Base-by-base conservation (phyloP, 1,139 yeast species). In the Saccharomyces pastorianus region DNA sequence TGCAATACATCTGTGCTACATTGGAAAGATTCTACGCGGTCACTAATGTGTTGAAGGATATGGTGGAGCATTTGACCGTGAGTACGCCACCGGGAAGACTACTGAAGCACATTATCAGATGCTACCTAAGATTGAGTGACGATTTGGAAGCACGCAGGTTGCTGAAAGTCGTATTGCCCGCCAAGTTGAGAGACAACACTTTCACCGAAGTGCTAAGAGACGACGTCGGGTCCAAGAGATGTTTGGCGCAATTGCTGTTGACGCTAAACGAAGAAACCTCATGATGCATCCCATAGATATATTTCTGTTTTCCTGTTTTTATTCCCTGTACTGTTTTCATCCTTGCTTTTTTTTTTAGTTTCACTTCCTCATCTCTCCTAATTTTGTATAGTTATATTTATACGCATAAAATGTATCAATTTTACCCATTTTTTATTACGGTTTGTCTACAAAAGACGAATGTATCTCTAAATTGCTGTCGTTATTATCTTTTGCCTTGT, bases 11-110 rank as follows among this genome's bases (percentile, higher is more conserved):
- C 26, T 93, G 99, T 72, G 96, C 95, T 56, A 91, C 98, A 0
- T 88, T 85, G 68, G 98, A 93, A 71, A 78, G 99, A 63, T 93
- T 93, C 69, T 90, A 86, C 59, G 96, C 99, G 2, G 97, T 93
- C 34, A 88, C 95, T 1, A 84, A 88, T 48, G 99, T 93, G 1
- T 77, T 93, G 58, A 81, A 88, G 38, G 82, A 83, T 59, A 93
- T 93, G 96, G 93, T 93, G 50, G 89, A 86, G 51, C 97, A 91
- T 67, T 74, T 93, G 58, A 81, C 81, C 3, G 78, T 78, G 47
- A 78, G 81, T 52, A 65, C 68, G 7, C 69, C 71, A 11, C 88
- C 96, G 1, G 89, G 93, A 1, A 79, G 99, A 62, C 76, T 93
- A 54, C 77, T 93, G 59, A 91, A 93, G 69, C 99, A 93, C 68